phyloP scores from a whole-genome alignment of 306 rosid genomes.

The Datisca glomerata region DNA sequence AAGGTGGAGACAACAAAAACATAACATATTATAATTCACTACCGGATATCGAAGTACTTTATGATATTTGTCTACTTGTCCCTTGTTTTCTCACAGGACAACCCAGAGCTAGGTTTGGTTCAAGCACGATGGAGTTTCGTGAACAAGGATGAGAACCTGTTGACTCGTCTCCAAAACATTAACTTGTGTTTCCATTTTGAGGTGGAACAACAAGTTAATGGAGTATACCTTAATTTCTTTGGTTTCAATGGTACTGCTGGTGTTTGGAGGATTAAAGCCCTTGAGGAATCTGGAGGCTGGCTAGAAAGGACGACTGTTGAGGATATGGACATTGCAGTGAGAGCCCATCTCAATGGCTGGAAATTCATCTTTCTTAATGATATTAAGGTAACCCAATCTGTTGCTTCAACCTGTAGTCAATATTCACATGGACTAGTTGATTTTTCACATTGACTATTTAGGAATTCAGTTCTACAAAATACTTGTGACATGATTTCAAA shows the following conservation, averaged over 20 bases:
- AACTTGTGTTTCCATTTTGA: slow-evolving; percentile 94
- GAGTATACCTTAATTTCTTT: slow-evolving; percentile 74
- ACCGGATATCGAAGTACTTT: neutral
- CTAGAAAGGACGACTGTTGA: slow-evolving; percentile 91
- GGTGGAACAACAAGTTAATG: slow-evolving; percentile 98
- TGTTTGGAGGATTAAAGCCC: slow-evolving; percentile 92
- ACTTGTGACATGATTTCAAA: too few species aligned
- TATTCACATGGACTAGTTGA: too few species aligned
- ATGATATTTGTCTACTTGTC: neutral
- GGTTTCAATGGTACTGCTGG: slow-evolving; percentile 99
- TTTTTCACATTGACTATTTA: neutral
- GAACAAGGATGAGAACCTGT: slow-evolving; percentile 85
- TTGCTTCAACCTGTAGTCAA: too few species aligned
- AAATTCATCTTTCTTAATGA: slow-evolving; percentile 84
- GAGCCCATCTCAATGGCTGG: slow-evolving; percentile 97
- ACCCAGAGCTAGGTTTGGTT: slow-evolving; percentile 69
- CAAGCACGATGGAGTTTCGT: slow-evolving; percentile 96
- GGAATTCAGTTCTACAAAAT: too few species aligned
- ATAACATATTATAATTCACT: slow-evolving; percentile 5
- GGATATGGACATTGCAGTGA: slow-evolving; percentile 95
- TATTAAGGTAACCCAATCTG: slow-evolving; percentile 52
- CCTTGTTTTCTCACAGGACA: slow-evolving; percentile 41
- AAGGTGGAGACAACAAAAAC: slow-evolving; percentile 37
- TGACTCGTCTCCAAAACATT: slow-evolving; percentile 94
- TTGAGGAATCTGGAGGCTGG: slow-evolving; percentile 96